Conservation (phyloP, 192 early-diverging fungal species). For the Chytriomyces hyalinus region DNA sequence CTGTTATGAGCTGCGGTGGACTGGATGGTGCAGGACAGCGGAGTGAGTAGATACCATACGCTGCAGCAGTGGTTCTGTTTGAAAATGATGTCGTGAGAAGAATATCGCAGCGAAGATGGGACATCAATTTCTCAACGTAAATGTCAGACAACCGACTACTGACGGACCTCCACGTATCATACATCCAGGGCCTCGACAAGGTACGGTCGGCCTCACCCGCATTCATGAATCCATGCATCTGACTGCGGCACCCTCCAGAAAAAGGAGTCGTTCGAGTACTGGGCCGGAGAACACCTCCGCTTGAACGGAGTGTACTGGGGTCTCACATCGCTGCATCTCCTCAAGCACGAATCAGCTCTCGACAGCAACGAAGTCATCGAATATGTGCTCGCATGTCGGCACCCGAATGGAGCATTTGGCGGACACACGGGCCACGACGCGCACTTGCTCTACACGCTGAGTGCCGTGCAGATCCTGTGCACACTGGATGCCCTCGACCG, state of each 20-base stretch:
- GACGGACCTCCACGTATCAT: not conserved
- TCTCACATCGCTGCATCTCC: constrained; percentile 76
- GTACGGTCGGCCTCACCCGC: not conserved
- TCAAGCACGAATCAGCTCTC: constrained; percentile 70
- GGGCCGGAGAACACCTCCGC: constrained; percentile 89
- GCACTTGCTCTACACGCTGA: constrained; percentile 89
- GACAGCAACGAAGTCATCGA: constrained; percentile 74
- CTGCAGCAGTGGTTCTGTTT: no score
- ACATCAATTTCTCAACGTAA: not conserved
- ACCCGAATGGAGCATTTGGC: constrained; percentile 90
- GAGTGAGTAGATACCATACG: no score
- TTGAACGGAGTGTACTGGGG: constrained; percentile 95
- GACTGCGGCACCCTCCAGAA: constrained; percentile 51
- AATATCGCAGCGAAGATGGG: not conserved
- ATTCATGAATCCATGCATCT: not conserved
- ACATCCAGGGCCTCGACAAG: not conserved
- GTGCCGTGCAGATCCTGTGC: constrained; percentile 85
- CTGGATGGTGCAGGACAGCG: no score
- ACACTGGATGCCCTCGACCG: constrained; percentile 81
- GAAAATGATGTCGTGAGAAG: no score
- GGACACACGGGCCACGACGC: constrained; percentile 86
- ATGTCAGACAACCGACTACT: not conserved
- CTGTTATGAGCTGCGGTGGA: no score
- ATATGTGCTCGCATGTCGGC: constrained; percentile 81
- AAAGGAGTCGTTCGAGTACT: constrained; percentile 89